Evolutionary conservation across 192 early-diverging fungal species (phyloP).

Genomic region (Backusella sp.): DNA sequence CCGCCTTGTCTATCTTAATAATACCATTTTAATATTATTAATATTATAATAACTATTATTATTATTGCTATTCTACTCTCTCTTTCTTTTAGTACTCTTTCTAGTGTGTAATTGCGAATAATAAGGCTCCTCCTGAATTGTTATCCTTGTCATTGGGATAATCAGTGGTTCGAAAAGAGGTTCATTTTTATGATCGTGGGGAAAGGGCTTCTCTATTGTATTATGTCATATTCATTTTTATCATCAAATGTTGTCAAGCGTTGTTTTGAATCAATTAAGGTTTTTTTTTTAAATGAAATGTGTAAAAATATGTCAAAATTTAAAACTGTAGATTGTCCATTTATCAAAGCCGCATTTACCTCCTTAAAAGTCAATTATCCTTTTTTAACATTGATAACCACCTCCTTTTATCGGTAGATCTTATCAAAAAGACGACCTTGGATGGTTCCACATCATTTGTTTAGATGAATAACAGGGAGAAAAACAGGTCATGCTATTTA

Average conservation of each 20-base stretch:
- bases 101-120: neutral
- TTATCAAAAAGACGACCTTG: neutral
- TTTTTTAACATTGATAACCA: neutral
- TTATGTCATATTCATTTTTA: no score
- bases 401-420: neutral
- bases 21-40: neutral
- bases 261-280: neutral
- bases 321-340: neutral
- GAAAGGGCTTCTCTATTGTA: no score
- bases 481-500: neutral
- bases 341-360: neutral
- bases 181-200: neutral
- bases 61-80: neutral
- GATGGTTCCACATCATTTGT: neutral
- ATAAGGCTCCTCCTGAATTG: no score
- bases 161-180: neutral
- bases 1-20: neutral
- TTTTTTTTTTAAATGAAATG: neutral
- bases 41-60: neutral
- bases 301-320: neutral
- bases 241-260: no score
- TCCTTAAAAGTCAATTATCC: neutral
- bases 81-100: neutral
- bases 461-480: no score
- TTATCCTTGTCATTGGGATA: neutral